Conservation (phyloP, 1,284 basidiomycete species). For the Porodaedalea pini region DNA sequence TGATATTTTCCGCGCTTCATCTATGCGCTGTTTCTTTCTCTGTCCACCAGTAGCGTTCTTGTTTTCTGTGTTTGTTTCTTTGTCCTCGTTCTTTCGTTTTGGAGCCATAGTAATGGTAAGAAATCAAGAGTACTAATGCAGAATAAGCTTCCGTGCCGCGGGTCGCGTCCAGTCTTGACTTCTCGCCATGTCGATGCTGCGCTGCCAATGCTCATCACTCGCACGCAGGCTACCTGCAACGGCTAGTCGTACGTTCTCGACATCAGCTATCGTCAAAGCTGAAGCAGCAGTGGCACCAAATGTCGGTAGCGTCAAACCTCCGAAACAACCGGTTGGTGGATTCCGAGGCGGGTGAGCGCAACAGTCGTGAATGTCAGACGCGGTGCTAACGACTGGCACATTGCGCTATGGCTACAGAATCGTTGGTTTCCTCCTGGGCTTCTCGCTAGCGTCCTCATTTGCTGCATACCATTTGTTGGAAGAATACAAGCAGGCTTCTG, state of each 20-base stretch:
- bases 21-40: conserved; percentile 66
- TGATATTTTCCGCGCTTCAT: conserved; percentile 60
- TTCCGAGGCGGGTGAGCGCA: conserved; percentile 75
- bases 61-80: conserved; percentile 17
- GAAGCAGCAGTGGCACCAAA: conserved; percentile 46
- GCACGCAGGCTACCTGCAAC: background rate
- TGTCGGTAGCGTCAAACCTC: conserved; percentile 52
- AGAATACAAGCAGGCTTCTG: conserved; percentile 85
- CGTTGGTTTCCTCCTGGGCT: conserved; percentile 86
- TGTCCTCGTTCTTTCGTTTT: conserved; percentile 46
- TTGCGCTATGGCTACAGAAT: conserved; percentile 47
- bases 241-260: conserved; percentile 34
- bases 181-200: conserved; percentile 15
- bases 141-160: background rate
- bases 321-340: conserved; percentile 79
- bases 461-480: conserved; percentile 86
- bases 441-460: conserved; percentile 79
- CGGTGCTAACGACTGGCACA: background rate
- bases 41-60: conserved; percentile 45
- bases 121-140: background rate
- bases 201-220: conserved; percentile 11
- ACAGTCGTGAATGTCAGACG: conserved; percentile 17
- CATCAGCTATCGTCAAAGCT: conserved; percentile 40
- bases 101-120: conserved; percentile 38
- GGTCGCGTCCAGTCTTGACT: background rate